Conservation (phyloP, 148 eudicot species). For the Chenopodium formosanum region DNA sequence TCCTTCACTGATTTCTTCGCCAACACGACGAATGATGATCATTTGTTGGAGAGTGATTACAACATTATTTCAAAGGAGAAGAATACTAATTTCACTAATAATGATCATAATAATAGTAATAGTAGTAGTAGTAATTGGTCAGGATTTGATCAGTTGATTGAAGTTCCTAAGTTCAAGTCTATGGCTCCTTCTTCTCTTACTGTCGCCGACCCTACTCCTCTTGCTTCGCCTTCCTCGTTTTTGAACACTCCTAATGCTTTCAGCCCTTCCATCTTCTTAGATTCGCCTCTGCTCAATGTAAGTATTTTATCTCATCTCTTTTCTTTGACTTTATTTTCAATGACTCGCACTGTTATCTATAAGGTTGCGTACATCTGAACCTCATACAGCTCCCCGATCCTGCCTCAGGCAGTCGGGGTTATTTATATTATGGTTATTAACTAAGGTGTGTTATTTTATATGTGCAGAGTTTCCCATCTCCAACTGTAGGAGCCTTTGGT, state of each 20-base stretch:
- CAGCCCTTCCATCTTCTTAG: constrained; percentile 70
- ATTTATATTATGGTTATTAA: neutral
- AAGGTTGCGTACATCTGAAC: neutral
- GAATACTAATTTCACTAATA: neutral
- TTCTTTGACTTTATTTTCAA: neutral
- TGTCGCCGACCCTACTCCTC: constrained; percentile 26
- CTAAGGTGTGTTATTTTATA: neutral
- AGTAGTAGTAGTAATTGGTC: constrained; percentile 14
- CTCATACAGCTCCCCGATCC: too few relatives aligned
- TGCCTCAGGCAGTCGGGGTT: neutral
- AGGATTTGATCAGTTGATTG: constrained; percentile 29
- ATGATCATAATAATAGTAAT: neutral
- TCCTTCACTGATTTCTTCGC: constrained; percentile 63
- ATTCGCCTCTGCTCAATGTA: constrained; percentile 62
- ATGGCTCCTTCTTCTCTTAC: constrained; percentile 51
- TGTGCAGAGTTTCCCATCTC: constrained; percentile 59
- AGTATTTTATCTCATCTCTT: neutral
- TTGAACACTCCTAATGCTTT: constrained; percentile 43
- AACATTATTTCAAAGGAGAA: neutral
- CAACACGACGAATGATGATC: neutral
- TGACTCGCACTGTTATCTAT: neutral
- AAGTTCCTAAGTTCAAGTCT: constrained; percentile 56
- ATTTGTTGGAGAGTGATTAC: constrained; percentile 1
- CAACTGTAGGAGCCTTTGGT: constrained; percentile 59
- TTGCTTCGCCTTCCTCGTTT: constrained; percentile 43